Conservation (phyloP, 257 asterid genomes). For the Cordia subcordata region DNA sequence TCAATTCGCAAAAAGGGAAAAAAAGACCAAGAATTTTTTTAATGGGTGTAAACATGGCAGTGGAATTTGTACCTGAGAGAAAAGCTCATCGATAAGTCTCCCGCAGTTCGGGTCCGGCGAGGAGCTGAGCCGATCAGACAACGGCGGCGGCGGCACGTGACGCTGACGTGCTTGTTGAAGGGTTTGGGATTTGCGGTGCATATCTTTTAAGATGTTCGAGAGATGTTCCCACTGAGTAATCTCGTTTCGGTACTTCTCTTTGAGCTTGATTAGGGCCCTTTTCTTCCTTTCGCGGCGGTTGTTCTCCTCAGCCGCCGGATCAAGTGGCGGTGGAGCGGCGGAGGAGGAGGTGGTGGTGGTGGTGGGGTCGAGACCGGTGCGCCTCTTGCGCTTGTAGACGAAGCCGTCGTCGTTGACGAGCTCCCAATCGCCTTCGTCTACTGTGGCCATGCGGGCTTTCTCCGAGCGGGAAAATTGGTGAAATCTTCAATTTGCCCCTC, state of each 20-base stretch:
- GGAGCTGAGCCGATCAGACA: neutral
- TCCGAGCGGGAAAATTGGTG: slow-evolving; percentile 15
- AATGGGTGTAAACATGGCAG: neutral
- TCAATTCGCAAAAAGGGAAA: slow-evolving; percentile 5
- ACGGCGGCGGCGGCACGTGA: neutral
- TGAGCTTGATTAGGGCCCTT: slow-evolving; percentile 51
- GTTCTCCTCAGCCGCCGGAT: slow-evolving; percentile 52
- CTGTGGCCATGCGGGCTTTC: slow-evolving; percentile 37
- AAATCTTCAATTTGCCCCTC: too few species aligned
- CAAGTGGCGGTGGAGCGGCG: slow-evolving; percentile 38
- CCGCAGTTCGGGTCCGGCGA: slow-evolving; percentile 27
- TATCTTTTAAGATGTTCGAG: slow-evolving; percentile 49
- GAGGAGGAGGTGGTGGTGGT: slow-evolving; percentile 22
- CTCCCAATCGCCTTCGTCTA: slow-evolving; percentile 60
- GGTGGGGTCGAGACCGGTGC: slow-evolving; percentile 27
- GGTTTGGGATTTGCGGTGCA: slow-evolving; percentile 33
- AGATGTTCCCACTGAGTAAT: slow-evolving; percentile 69
- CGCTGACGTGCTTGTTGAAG: slow-evolving; percentile 23
- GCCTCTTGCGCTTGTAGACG: slow-evolving; percentile 65
- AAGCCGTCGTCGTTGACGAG: slow-evolving; percentile 59
- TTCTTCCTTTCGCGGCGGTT: slow-evolving; percentile 53
- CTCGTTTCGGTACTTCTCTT: slow-evolving; percentile 40
- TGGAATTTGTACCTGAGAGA: slow-evolving; percentile 42
- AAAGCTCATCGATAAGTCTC: slow-evolving; percentile 49
- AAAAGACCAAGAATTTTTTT: neutral